Conservation (phyloP, 2,329 filamentous ascomycete genomes). For the Colletotrichum spinosum region DNA sequence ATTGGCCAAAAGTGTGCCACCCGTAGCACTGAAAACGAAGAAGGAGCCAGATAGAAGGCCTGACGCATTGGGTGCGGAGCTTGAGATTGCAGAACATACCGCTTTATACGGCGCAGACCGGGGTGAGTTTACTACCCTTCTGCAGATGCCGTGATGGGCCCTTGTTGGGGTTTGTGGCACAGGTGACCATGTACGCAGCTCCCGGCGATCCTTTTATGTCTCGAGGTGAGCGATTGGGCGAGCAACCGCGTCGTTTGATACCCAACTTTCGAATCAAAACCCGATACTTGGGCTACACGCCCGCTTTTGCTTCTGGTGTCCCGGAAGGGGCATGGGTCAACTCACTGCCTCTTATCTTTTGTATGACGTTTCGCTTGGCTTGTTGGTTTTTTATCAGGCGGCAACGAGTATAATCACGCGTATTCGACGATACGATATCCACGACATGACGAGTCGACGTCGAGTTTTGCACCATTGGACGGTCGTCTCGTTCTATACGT, state of each 20-base stretch:
- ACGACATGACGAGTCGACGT: conserved; percentile 35
- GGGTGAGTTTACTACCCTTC: conserved; percentile 34
- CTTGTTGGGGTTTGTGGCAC: conserved; percentile 31
- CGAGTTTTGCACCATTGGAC: conserved; percentile 18
- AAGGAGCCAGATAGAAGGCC: neutral
- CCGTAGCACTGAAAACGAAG: neutral
- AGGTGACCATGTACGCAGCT: conserved; percentile 35
- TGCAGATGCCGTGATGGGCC: conserved; percentile 28
- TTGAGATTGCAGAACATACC: conserved; percentile 18
- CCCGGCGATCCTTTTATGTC: conserved; percentile 23
- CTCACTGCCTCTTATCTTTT: neutral
- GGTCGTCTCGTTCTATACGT: conserved; percentile 27
- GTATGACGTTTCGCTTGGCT: conserved; percentile 6
- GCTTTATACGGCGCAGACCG: conserved; percentile 20
- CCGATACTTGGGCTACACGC: conserved; percentile 13
- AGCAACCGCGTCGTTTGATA: too few relatives aligned
- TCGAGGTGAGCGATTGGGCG: conserved; percentile 19
- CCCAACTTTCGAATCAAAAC: neutral
- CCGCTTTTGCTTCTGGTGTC: conserved; percentile 24
- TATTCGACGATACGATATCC: conserved; percentile 24
- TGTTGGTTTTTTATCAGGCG: conserved; percentile 6
- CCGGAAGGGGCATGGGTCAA: conserved; percentile 11
- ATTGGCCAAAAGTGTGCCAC: neutral
- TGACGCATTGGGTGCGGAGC: conserved; percentile 16
- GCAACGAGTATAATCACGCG: conserved; percentile 30